Evolutionary conservation across 2,329 filamentous ascomycete genomes (phyloP), one percentile per base, ranked within the genome.

Genomic region (Xylariales sp.): DNA sequence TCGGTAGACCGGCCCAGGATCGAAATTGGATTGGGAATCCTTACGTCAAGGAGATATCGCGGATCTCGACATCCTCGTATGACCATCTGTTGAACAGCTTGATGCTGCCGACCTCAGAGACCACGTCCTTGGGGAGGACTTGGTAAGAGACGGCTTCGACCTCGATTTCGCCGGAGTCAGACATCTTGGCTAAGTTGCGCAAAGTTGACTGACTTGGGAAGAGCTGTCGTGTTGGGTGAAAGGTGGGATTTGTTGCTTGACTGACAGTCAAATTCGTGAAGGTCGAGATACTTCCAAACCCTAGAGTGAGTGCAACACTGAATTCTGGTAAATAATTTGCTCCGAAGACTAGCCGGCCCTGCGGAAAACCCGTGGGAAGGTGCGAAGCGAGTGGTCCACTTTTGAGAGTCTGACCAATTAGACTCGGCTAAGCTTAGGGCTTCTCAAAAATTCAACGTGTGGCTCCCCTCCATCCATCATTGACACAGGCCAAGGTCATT

Each of bases 11-110:
- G n/a, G n/a, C n/a, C n/a, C n/a, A n/a, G n/a, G n/a, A n/a, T n/a
- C n/a, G n/a, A n/a, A n/a, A n/a, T n/a, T 8, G 24, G 24, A 22
- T 14, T 10, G 54, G 55, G 48, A 54, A 55, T 61, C 70, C 88
- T 78, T 94, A 98, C 93, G 91, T 97, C 78, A 98, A 81, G 64
- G 93, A 98, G 77, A 98, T 97, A 71, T 98, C 93, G 73, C 91
- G 85, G 74, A 98, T 93, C 82, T 98, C 93, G 67, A 98, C 91
- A 84, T 97, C 88, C 70, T 93, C 93, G 76, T 97, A 98, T 75
- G 75, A 84, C 59, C 59, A 61, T 53, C 56, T 51, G 80, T 88
- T 88, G 80, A 89, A 88, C 61, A 89, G 80, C 80, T 88, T 88
- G 65, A 87, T 76, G 72, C 71, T 79, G 67, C 86, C 86, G 72